Base-by-base conservation (phyloP, 2,329 filamentous ascomycete species). In the Fusarium phyllophilum region DNA sequence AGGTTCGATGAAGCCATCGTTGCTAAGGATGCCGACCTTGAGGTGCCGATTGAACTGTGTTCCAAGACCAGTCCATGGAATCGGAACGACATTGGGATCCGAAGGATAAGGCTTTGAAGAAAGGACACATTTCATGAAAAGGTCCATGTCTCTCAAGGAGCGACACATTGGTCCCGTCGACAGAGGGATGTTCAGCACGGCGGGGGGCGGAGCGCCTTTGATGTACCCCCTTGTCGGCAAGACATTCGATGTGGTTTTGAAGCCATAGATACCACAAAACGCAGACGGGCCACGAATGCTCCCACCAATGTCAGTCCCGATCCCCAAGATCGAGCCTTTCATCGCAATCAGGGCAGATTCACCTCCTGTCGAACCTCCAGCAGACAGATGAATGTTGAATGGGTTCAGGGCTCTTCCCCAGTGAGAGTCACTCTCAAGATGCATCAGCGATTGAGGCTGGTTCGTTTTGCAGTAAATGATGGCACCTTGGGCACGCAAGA, bases 391-490 rank as follows among this genome's bases (percentile, higher is more conserved):
- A 5, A 87, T 83, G 65, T 91, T 91, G 51, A 85, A 81, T 0
- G 91, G 91, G 74, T 91, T 92, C n/a, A 91, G 79, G 0, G 87
- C 88, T 29, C 87, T 85, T 5, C 89, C 90, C 68, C 87, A 89
- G 34, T 91, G 79, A 72, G 93, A 91, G 73, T 92, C 90, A 36
- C 89, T 78, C 10, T 83, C 83, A 66, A 83, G 83, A 65, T 88
- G 78, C 3, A 84, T 85, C 3, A 70, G 17, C 0, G 67, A 70
- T 68, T 89, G 87, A 2, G 91, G 90, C 13, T 92, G 85, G 64
- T 91, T 93, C 1, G 91, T 93, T 79, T 93, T 93, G 72, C 88
- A 87, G 75, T 91, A 90, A n/a, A 92, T 82, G 0, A 94, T 85
- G 2, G 91, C 91, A 3, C 92, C 92, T 0, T 90, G 84, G 24